phyloP scores from a whole-genome alignment of 257 asterid species.

The Datura wrightii region DNA sequence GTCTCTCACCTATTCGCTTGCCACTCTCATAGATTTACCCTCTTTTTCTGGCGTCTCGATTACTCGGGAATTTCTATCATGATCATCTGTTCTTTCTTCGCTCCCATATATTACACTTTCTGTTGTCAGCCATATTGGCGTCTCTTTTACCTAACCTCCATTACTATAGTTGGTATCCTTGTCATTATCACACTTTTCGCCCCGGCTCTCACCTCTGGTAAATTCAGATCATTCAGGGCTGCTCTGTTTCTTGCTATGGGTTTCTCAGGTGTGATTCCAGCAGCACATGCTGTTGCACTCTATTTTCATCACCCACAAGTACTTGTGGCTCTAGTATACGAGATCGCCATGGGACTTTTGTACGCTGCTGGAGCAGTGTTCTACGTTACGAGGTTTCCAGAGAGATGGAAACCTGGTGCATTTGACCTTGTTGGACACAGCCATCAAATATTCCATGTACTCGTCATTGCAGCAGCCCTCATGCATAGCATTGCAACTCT shows the following conservation, averaged over 20 bases:
- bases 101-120: conserved; percentile 82
- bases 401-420: conserved; percentile 86
- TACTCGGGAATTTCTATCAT: conserved; percentile 84
- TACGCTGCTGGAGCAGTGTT: conserved; percentile 74
- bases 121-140: conserved; percentile 65
- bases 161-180: conserved; percentile 59
- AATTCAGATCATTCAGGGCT: conserved; percentile 74
- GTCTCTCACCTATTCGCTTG: conserved; percentile 88
- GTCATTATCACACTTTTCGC: conserved; percentile 69
- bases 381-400: conserved; percentile 78
- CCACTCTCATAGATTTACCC: conserved; percentile 75
- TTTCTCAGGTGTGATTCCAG: conserved; percentile 86
- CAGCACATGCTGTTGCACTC: conserved; percentile 68
- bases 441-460: conserved; percentile 87
- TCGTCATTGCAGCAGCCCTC: conserved; percentile 83
- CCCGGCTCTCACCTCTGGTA: conserved; percentile 64
- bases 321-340: conserved; percentile 65
- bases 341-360: conserved; percentile 77
- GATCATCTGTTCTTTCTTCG: conserved; percentile 83
- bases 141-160: conserved; percentile 66
- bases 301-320: conserved; percentile 60
- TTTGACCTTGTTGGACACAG: conserved; percentile 94
- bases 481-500: conserved; percentile 74
- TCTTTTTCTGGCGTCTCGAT: conserved; percentile 95
- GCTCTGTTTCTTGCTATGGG: conserved; percentile 82